Base-by-base conservation (phyloP, 2,329 filamentous ascomycete genomes). In the Cadophora luteo-olivacea region DNA sequence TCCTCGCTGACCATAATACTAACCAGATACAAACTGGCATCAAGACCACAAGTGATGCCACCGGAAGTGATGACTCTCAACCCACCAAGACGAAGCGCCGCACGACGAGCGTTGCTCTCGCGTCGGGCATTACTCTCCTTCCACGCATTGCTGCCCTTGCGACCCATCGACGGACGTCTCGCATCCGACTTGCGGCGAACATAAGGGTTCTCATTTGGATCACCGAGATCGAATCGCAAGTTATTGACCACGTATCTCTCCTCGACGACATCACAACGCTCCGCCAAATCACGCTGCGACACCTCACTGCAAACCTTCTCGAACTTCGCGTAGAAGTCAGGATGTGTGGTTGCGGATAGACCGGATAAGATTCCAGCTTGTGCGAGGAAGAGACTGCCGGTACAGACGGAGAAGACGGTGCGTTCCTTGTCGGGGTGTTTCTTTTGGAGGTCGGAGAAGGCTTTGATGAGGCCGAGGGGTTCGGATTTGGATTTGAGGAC, bases 231-330 rank as follows among this genome's bases (percentile, higher is more conserved):
- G 79, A 95, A 97, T 74, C 93, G 91, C 69, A 94, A 89, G 81
- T 97, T 96, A 85, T 97, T 97, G 79, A 97, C 93, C 24, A 97
- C 92, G 78, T 96, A 97, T 77, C 92, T 87, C 72, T 92, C 90
- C 77, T 96, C 92, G 77, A 95, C 86, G 72, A 96, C 91, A 77
- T 96, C 92, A 75, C 92, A 93, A 77, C 92, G 90, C 82, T 94
- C 91, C 67, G 88, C 86, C 73, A 91, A 84, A 79, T 92, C 89
- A 71, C 89, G 85, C 68, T 88, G 87, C 57, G 91, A 87, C 60
- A 89, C 88, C 72, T 92, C 89, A 79, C 91, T 92, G 84, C 91
- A 94, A 74, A 94, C 82, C 75, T 89, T 94, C 84, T 96, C 93
- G 77, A 97, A 89, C 73, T 88, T 91, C 79, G 92, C 93, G 75